Conservation (phyloP, 2,329 filamentous ascomycete species). For the Phoma herbarum region DNA sequence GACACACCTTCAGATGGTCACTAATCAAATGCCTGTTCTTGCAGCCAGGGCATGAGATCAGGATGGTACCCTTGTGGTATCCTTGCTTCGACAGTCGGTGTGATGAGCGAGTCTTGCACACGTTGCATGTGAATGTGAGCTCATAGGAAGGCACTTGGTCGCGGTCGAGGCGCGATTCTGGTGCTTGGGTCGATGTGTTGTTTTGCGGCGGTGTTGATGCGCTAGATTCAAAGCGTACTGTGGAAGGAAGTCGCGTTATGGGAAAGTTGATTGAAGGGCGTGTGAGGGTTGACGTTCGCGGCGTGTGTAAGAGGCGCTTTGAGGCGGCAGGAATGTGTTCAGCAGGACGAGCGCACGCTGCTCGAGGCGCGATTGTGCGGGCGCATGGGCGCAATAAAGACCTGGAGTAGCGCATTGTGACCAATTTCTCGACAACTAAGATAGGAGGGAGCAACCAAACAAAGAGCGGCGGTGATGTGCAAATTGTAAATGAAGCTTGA, state of each 20-base stretch:
- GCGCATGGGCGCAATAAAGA: constrained; percentile 37
- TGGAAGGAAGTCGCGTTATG: constrained; percentile 21
- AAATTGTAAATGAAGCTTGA: constrained; percentile 4
- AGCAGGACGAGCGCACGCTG: constrained; percentile 23
- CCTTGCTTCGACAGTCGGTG: constrained; percentile 93
- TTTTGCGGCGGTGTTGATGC: constrained; percentile 32
- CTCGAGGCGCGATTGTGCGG: constrained; percentile 29
- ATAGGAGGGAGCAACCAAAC: not conserved
- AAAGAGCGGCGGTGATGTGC: not conserved
- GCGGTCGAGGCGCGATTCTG: constrained; percentile 48
- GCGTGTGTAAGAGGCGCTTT: constrained; percentile 39
- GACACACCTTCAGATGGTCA: constrained; percentile 76
- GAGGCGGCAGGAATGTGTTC: constrained; percentile 37
- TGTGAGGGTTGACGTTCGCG: constrained; percentile 36
- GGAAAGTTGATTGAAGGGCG: constrained; percentile 30
- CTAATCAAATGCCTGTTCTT: constrained; percentile 89
- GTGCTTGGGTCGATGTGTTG: constrained; percentile 39
- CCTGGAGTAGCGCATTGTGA: constrained; percentile 37
- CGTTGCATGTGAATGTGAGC: constrained; percentile 91
- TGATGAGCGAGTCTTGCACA: constrained; percentile 79
- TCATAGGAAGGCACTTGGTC: constrained; percentile 75
- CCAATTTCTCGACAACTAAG: not conserved
- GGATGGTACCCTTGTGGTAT: constrained; percentile 87
- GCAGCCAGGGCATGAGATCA: constrained; percentile 89
- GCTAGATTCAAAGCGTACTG: constrained; percentile 40